A percentile compares a stretch with the other conserved stretches of the same genome.
These are phyloP conservation scores for Grosmannia serpens DNA, from an alignment of 2,329 filamentous ascomycete genomes.

Conservation along the genomic window DNA sequence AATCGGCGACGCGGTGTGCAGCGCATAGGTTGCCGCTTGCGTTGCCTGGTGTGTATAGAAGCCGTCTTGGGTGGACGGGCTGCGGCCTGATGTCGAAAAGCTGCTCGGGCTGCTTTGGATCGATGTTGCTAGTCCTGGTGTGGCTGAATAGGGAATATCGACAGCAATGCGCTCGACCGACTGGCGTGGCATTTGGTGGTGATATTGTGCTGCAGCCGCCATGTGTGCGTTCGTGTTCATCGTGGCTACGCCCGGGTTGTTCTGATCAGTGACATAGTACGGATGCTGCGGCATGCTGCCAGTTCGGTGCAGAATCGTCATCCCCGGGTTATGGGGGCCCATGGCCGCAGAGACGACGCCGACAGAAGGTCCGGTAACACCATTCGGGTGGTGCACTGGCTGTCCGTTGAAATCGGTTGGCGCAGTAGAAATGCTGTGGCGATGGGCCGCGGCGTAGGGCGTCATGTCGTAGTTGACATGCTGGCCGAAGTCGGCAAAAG, in stretches of 20 bases:
- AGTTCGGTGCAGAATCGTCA: conserved; percentile 38
- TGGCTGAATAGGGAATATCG: conserved; percentile 39
- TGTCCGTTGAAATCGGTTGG: conserved; percentile 32
- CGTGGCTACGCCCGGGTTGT: conserved; percentile 49
- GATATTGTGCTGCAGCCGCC: conserved; percentile 19
- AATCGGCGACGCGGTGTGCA: conserved; percentile 35
- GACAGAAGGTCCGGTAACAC: background rate
- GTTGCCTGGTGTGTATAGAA: conserved; percentile 46
- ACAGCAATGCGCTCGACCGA: conserved; percentile 33
- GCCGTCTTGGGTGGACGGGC: conserved; percentile 39
- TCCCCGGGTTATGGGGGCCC: conserved; percentile 22
- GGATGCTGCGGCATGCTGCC: conserved; percentile 32
- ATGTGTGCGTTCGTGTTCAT: conserved; percentile 37
- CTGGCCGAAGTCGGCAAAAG: conserved; percentile 43
- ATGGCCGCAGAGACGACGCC: conserved; percentile 5
- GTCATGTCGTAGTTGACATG: conserved; percentile 31
- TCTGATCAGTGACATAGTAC: conserved; percentile 50
- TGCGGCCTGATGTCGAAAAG: conserved; percentile 42
- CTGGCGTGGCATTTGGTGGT: conserved; percentile 41
- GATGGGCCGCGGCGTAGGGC: conserved; percentile 29
- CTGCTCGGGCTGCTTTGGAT: conserved; percentile 50
- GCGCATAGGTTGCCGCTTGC: conserved; percentile 34
- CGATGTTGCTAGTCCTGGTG: conserved; percentile 32
- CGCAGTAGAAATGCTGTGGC: conserved; percentile 34
- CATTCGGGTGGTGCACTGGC: conserved; percentile 24